phyloP scores from a whole-genome alignment of 2,329 filamentous ascomycete genomes.

The Phialophora expanda region DNA sequence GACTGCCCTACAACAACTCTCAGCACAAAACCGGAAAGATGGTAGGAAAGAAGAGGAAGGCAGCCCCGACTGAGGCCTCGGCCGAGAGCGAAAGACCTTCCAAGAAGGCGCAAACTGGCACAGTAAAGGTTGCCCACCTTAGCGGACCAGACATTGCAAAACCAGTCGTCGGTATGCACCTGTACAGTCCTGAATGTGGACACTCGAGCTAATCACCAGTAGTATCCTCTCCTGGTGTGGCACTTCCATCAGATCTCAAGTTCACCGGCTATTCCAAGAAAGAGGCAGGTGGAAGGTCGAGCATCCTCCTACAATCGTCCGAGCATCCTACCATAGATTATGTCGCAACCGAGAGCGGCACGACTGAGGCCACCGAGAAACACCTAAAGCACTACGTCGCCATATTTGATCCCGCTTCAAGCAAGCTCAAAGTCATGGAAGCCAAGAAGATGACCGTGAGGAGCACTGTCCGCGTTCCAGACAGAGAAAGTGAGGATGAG shows the following conservation, averaged over 20 bases:
- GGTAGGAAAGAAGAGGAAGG: slow-evolving; percentile 39
- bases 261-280: slow-evolving; percentile 37
- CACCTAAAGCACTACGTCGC: slow-evolving; percentile 66
- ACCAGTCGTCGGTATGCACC: slow-evolving; percentile 37
- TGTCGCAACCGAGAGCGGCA: slow-evolving; percentile 53
- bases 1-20: neutral
- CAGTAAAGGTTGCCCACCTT: slow-evolving; percentile 36
- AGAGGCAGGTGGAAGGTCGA: slow-evolving; percentile 42
- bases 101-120: slow-evolving; percentile 35
- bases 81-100: slow-evolving; percentile 26
- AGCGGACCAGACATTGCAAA: slow-evolving; percentile 30
- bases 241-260: slow-evolving; percentile 33
- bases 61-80: slow-evolving; percentile 13
- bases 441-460: slow-evolving; percentile 62
- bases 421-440: slow-evolving; percentile 60
- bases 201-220: slow-evolving; percentile 4
- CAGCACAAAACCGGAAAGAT: slow-evolving; percentile 8
- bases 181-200: neutral
- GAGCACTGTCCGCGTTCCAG: slow-evolving; percentile 49
- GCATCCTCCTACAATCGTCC: slow-evolving; percentile 66
- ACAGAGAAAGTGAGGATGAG: slow-evolving; percentile 34
- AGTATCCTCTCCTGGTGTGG: slow-evolving; percentile 42
- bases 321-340: slow-evolving; percentile 66
- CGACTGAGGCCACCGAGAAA: slow-evolving; percentile 57
- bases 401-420: slow-evolving; percentile 61